Base-by-base conservation (phyloP, 129 eudicot species). In the Lonicera japonica region DNA sequence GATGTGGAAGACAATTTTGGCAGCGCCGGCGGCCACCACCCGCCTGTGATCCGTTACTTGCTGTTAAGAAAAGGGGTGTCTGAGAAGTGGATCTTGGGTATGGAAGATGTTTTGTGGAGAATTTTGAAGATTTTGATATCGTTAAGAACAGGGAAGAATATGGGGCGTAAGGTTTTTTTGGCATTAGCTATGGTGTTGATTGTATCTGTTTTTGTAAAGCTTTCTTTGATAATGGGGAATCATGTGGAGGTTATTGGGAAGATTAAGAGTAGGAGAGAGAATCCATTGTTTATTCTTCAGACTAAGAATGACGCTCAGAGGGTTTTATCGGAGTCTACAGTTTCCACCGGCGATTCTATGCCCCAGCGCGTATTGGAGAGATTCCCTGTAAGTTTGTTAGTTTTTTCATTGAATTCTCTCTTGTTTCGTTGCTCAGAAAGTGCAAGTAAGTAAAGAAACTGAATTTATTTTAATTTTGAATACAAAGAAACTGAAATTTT, bases 281-380 rank as follows among this genome's bases (percentile, higher is more conserved):
- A 72, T 19, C 84, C 73, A 0, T 14, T 78, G 74, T 70, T 82
- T 62, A 41, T 82, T 52, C 52, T 72, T 56, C 76, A 73, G 58
- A 77, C 74, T 51, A 68, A 64, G 70, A 63, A 67, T 43, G 85
- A 82, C 46, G 60, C 89, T 64, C 85, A 87, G 19, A 76, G 67
- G 45, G 79, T 73, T 19, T 60, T 88, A 45, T 57, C 77, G 3
- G 90, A 81, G 4, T 17, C 72, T 52, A 82, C 75, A 60, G 68
- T 75, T 0, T 57, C 75, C 21, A 11, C 79, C 22, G 64, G 58
- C 5, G 68, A 0, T 62, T 73, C 79, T 6, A 36, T 78, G 74
- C 86, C 76, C 46, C 73, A 82, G 52, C 58, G 86, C 36, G 70
- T 59, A 14, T 79, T 81, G 69, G 80, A 82, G 24, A 84, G 84